Evolutionary conservation across 139 green algal species (phyloP), one percentile per base, ranked within the genome.

Genomic region (Haematococcus lacustris): DNA sequence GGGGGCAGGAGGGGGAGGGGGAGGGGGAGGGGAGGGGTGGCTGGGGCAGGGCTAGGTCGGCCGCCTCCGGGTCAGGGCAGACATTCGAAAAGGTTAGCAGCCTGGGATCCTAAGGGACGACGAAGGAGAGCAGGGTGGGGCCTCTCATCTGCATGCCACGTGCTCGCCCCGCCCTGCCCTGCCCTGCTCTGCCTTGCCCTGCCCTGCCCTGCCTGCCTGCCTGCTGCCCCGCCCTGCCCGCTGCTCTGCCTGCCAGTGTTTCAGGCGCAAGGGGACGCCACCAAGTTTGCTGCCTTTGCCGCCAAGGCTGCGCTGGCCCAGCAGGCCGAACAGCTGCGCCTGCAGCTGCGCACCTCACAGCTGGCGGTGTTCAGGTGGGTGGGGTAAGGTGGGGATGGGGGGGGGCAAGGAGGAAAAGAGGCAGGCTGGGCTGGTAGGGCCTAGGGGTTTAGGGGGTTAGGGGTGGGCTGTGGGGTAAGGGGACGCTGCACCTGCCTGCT

Each of bases 221-320:
- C 17, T 66, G 47, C 47, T 57, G 47, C 13, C 13, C 47, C 47
- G 13, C 13, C 21, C 47, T 57, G 47, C 21, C 47, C 47, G 47
- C n/a, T n/a, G n/a, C n/a, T n/a, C n/a, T n/a, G n/a, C n/a, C n/a
- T n/a, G n/a, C n/a, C 78, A 75, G 73, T 80, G n/a, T 82, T 80
- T 65, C 73, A 78, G n/a, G 70, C 79, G 1, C 78, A 91, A 76
- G 2, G 81, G 81, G 47, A 71, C 63, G 3, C 66, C 89, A 41
- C 60, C 37, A 80, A 86, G n/a, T 87, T 92, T 68, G 68, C 73
- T 1, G 66, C 79, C 43, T 90, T 69, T 72, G 79, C 75, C 2
- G 66, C 70, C 28, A 76, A 69, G 30, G 82, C 80, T 28, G 69
- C 66, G 25, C 75, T 89, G 51, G 66, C 67, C 1, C 79, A 70